Percentiles rank a stretch among this genome's conserved stretches.
phyloP scores from a whole-genome alignment of 306 rosid genomes.

The Begonia fuchsioides region DNA sequence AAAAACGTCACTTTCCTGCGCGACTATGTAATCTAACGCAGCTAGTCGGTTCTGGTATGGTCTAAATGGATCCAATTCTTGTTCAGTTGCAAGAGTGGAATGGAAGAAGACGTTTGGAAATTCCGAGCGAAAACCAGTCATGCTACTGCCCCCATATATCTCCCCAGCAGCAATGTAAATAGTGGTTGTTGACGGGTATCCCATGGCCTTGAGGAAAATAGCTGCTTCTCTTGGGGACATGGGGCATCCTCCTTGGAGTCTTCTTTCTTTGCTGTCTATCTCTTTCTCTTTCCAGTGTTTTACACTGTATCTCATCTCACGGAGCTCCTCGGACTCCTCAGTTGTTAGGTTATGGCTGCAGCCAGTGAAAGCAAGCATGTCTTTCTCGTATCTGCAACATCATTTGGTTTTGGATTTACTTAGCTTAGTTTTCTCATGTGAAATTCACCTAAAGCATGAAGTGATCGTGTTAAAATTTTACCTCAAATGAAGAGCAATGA shows the following conservation, averaged over 20 bases:
- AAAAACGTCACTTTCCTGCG: conserved; percentile 85
- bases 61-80: conserved; percentile 66
- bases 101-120: conserved; percentile 77
- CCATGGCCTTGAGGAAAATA: conserved; percentile 87
- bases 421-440: neutral
- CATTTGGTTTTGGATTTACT: neutral
- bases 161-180: conserved; percentile 96
- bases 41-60: conserved; percentile 90
- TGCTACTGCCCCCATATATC: conserved; percentile 68
- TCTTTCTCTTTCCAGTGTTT: conserved; percentile 98
- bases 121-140: conserved; percentile 46
- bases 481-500: conserved; percentile 90
- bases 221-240: conserved; percentile 97
- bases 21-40: conserved; percentile 80
- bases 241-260: conserved; percentile 90
- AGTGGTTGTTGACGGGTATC: conserved; percentile 82
- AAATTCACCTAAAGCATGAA: neutral
- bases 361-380: conserved; percentile 97
- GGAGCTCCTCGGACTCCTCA: conserved; percentile 59
- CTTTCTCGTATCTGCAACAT: conserved; percentile 78
- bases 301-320: conserved; percentile 70
- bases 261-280: conserved; percentile 52
- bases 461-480: conserved; percentile 1
- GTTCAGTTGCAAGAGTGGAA: conserved; percentile 70
- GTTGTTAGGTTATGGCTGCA: conserved; percentile 83